These are phyloP conservation scores for Aspergillus alliaceus DNA, from an alignment of 2,329 filamentous ascomycete species.

Conservation along the genomic window DNA sequence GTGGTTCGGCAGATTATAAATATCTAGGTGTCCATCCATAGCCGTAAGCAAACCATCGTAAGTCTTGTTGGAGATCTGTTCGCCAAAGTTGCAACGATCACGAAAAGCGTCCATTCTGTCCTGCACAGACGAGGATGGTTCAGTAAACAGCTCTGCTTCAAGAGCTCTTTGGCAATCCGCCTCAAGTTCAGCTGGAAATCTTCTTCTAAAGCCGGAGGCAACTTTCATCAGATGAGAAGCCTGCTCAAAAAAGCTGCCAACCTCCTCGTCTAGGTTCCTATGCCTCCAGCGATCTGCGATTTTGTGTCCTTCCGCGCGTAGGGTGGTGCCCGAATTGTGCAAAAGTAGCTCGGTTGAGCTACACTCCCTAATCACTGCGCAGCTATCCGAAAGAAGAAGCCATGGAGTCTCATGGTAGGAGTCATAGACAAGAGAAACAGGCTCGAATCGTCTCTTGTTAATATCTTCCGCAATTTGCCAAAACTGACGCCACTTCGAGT, in stretches of 20 bases:
- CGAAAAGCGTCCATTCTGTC: conserved; percentile 78
- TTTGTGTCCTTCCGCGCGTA: conserved; percentile 39
- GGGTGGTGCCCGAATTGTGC: conserved; percentile 59
- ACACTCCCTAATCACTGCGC: conserved; percentile 77
- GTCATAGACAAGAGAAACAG: conserved; percentile 76
- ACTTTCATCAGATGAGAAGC: conserved; percentile 67
- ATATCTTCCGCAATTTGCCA: conserved; percentile 83
- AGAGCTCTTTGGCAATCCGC: conserved; percentile 68
- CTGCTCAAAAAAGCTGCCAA: conserved; percentile 55
- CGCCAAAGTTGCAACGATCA: conserved; percentile 73
- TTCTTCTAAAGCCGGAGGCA: conserved; percentile 68
- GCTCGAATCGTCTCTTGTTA: conserved; percentile 81
- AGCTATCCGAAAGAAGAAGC: conserved; percentile 79
- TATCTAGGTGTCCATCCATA: conserved; percentile 65
- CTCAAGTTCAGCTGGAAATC: conserved; percentile 68
- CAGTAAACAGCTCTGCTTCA: conserved; percentile 71
- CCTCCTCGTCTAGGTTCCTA: conserved; percentile 43
- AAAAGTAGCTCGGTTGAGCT: conserved; percentile 73
- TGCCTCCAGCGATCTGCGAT: conserved; percentile 45
- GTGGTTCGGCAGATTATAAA: conserved; percentile 48
- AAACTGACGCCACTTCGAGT: conserved; percentile 86
- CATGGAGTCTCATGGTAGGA: conserved; percentile 70
- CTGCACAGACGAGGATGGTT: conserved; percentile 66
- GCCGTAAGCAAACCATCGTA: conserved; percentile 67
- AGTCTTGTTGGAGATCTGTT: conserved; percentile 79